Evolutionary conservation across 2,329 filamentous ascomycete genomes (phyloP).

Genomic region (Clonostachys sp.): DNA sequence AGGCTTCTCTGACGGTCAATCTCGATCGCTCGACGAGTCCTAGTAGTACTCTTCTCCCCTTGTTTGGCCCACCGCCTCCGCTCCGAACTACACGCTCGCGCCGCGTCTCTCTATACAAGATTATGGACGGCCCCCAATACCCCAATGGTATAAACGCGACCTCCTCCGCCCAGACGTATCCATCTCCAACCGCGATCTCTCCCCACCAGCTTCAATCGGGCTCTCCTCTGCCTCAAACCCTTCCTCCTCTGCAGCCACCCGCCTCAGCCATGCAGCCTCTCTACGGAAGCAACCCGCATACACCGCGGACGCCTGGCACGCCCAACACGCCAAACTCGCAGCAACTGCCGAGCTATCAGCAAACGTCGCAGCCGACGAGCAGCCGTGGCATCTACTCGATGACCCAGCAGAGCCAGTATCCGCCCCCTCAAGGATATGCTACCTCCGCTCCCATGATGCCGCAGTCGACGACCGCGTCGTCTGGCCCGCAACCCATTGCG

Average conservation of each 20-base stretch:
- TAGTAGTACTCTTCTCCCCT: not conserved
- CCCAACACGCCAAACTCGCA: slow-evolving; percentile 56
- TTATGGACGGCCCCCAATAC: slow-evolving; percentile 52
- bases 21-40: not conserved
- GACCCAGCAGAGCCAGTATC: slow-evolving; percentile 47
- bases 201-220: slow-evolving; percentile 45
- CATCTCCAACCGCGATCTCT: slow-evolving; percentile 45
- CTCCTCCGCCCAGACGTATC: slow-evolving; percentile 41
- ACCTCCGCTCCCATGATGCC: slow-evolving; percentile 59
- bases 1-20: not conserved
- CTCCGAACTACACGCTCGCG: slow-evolving; percentile 2
- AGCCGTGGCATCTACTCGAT: slow-evolving; percentile 49
- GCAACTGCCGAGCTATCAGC: slow-evolving; percentile 49
- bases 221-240: slow-evolving; percentile 45
- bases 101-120: slow-evolving; percentile 18
- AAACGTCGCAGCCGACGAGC: slow-evolving; percentile 39
- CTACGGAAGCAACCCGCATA: slow-evolving; percentile 57
- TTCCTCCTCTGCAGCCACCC: slow-evolving; percentile 50
- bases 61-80: not conserved
- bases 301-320: slow-evolving; percentile 57
- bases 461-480: slow-evolving; percentile 60
- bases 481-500: slow-evolving; percentile 72
- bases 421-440: slow-evolving; percentile 48
- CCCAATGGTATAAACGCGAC: slow-evolving; percentile 52
- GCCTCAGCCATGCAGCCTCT: slow-evolving; percentile 33